Base-by-base conservation (phyloP, 2,329 filamentous ascomycete genomes). In the Aspergillus pseudoglaucus region DNA sequence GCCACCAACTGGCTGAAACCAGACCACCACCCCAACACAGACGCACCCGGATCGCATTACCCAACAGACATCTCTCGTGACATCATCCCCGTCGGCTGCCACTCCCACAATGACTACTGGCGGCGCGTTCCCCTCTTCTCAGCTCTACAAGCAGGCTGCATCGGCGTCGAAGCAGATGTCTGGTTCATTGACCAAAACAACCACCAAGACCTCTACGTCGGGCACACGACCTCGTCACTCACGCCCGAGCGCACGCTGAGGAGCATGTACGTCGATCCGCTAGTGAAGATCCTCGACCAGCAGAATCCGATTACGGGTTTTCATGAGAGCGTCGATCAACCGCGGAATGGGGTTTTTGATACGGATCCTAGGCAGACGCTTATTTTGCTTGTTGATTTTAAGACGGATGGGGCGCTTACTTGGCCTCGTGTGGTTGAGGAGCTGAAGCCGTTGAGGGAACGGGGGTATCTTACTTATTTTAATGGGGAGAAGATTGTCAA, bases 61-160 rank as follows among this genome's bases (percentile, higher is more conserved):
- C 71, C 75, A 0, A 70, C 75, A 1, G 75, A 78, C 56, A 67
- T 75, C 52, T 78, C 76, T 3, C 70, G 69, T 18, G 74, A 75
- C 49, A 71, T 79, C 27, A 59, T 64, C 1, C 76, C 78, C 0
- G 71, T 77, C 10, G 68, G 66, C 27, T 80, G 76, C 50, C 78
- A 81, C 54, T 80, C 77, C 3, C 78, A 81, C 56, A 81, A 81
- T 55, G 78, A 81, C 59, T 81, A 81, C 60, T 80, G 76, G 77
- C 75, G 77, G 7, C 67, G 66, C 2, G 68, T 78, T 0, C 78
- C 78, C 1, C 67, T 81, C 0, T 79, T 72, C 57, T 76, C 77
- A n/a, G 78, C 78, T 9, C 65, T 81, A 0, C 66, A 72, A 48
- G 76, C 71, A 20, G 78, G 78, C 39, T 81, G 78, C 57, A 72